A percentile compares a stretch with the other conserved stretches of the same genome.
Conservation (phyloP, 2,329 filamentous ascomycete species). For the Sarocladium strictum region DNA sequence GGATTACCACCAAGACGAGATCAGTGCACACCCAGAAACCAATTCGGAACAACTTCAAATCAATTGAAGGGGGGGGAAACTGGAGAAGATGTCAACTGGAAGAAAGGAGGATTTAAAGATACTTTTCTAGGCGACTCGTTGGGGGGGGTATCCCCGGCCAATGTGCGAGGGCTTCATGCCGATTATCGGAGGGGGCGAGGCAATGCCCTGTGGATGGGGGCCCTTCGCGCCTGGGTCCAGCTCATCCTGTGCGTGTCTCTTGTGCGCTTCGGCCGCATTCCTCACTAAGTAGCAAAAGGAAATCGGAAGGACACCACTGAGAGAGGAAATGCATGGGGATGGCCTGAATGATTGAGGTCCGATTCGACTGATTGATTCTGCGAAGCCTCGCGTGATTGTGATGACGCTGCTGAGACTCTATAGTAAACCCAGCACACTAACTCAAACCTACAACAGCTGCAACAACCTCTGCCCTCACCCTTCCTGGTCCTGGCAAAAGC, state of each 20-base stretch:
- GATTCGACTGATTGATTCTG: too few relatives aligned
- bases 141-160: constrained; percentile 1
- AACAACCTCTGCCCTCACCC: too few relatives aligned
- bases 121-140: constrained; percentile 2
- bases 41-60: background rate
- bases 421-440: too few relatives aligned
- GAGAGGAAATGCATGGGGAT: background rate
- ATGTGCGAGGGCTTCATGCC: constrained; percentile 5
- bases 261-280: too few relatives aligned
- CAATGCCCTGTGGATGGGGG: background rate
- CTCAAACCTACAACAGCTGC: too few relatives aligned
- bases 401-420: too few relatives aligned
- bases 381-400: too few relatives aligned
- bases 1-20: background rate
- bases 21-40: too few relatives aligned
- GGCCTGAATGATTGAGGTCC: background rate
- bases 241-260: background rate
- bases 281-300: too few relatives aligned
- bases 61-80: background rate
- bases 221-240: background rate
- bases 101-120: constrained; percentile 5
- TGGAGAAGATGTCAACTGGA: background rate
- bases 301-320: too few relatives aligned
- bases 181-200: constrained; percentile 8
- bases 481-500: too few relatives aligned